Conservation (phyloP, 768 basidiomycete species). For the Plicaturopsis crispa region DNA sequence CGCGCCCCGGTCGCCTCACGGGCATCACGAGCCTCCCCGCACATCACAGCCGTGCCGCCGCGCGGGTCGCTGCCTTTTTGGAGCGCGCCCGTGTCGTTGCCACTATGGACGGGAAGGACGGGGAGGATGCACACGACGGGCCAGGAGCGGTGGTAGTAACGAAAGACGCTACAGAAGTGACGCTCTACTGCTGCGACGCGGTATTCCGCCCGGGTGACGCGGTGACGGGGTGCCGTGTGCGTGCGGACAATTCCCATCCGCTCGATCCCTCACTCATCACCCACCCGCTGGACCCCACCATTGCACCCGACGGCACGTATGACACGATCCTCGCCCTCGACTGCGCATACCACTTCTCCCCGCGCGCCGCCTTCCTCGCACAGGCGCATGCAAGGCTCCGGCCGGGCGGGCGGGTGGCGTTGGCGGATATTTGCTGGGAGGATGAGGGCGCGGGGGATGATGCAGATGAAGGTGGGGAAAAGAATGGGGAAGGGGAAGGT, state of each 20-base stretch:
- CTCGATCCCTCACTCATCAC: not conserved
- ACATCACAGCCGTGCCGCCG: constrained; percentile 39
- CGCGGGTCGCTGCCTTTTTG: constrained; percentile 25
- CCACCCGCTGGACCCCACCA: constrained; percentile 40
- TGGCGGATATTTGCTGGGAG: constrained; percentile 56
- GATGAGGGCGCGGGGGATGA: not conserved
- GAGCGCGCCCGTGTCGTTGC: not conserved
- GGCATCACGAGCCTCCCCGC: constrained; percentile 50
- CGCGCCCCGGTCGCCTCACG: constrained; percentile 37
- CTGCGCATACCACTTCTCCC: constrained; percentile 63
- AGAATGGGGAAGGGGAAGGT: too few relatives aligned
- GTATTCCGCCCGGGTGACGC: constrained; percentile 24
- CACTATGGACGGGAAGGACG: constrained; percentile 9
- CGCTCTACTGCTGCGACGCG: constrained; percentile 43
- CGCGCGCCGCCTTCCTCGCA: constrained; percentile 41
- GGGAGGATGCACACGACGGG: not conserved
- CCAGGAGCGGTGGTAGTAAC: too few relatives aligned
- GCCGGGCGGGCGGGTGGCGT: constrained; percentile 44
- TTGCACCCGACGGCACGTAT: constrained; percentile 21
- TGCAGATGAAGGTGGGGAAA: too few relatives aligned
- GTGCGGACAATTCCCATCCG: not conserved
- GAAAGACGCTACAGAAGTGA: constrained; percentile 20
- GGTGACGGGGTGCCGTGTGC: too few relatives aligned
- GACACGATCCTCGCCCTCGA: constrained; percentile 54
- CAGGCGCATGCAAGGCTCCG: constrained; percentile 40